Conservation (phyloP, 1,284 basidiomycete species). For the Coniferiporia sulphurascens region DNA sequence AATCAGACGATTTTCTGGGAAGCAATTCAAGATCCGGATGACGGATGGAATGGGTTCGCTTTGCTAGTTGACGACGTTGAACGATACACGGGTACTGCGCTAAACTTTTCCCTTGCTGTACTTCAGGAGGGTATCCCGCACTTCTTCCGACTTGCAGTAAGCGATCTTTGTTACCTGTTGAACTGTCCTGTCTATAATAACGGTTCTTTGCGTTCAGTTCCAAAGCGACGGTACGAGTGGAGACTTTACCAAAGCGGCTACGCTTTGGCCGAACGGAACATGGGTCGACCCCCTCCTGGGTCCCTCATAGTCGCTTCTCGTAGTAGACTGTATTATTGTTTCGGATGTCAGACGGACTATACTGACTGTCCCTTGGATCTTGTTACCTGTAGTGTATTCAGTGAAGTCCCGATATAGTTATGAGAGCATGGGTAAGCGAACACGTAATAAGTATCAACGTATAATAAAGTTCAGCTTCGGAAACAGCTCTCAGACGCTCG, state of each 20-base stretch:
- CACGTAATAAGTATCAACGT: no score
- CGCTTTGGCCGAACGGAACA: conserved; percentile 74
- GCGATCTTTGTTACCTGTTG: conserved; percentile 28
- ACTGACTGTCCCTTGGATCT: not conserved
- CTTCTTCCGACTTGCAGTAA: conserved; percentile 79
- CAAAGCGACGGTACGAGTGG: conserved; percentile 49
- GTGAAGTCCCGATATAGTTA: no score
- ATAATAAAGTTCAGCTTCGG: no score
- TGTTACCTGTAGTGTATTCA: no score
- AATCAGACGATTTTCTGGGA: conserved; percentile 66
- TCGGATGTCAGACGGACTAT: not conserved
- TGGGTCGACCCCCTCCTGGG: conserved; percentile 72
- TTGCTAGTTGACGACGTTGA: conserved; percentile 85
- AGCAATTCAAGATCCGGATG: conserved; percentile 37
- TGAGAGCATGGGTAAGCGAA: no score
- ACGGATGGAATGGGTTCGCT: conserved; percentile 72
- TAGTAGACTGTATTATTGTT: not conserved
- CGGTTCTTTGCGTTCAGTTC: conserved; percentile 37
- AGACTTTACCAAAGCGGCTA: conserved; percentile 81
- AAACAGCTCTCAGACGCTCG: no score
- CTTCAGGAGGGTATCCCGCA: conserved; percentile 64
- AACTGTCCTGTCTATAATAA: not conserved
- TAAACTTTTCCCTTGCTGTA: conserved; percentile 63
- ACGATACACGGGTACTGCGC: conserved; percentile 58
- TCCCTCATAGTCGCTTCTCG: conserved; percentile 43